A percentile compares a stretch with the other conserved stretches of the same genome.
These are phyloP conservation scores for Naumovozyma castellii DNA, from an alignment of 805 yeast genomes.

Conservation along the genomic window DNA sequence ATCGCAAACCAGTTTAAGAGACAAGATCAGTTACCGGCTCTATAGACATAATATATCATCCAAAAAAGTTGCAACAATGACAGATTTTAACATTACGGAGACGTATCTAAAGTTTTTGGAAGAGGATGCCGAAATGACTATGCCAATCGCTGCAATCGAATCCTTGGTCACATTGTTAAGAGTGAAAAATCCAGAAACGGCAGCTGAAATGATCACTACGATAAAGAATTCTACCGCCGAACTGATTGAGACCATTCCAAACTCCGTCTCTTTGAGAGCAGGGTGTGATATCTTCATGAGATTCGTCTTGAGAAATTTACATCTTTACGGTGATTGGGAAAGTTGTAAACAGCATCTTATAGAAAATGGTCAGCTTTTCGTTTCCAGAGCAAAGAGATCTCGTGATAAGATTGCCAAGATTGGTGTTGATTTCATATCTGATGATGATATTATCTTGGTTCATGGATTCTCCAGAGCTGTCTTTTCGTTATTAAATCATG, in stretches of 20 bases:
- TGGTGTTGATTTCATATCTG: conserved; percentile 84
- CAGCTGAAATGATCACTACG: conserved; percentile 80
- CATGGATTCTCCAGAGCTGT: conserved; percentile 93
- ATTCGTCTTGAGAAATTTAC: conserved; percentile 81
- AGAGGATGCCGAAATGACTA: conserved; percentile 93
- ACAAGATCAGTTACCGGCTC: too few relatives aligned
- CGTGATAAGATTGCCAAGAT: conserved; percentile 79
- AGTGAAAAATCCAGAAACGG: conserved; percentile 81
- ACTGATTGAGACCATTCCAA: conserved; percentile 70
- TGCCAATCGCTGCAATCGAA: conserved; percentile 99
- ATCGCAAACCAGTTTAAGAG: too few relatives aligned
- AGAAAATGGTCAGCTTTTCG: conserved; percentile 86
- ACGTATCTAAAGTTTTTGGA: conserved; percentile 71
- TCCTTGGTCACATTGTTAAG: conserved; percentile 75
- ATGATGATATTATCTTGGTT: conserved; percentile 82
- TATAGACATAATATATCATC: too few relatives aligned
- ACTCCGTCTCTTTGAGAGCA: conserved; percentile 88
- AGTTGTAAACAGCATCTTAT: conserved; percentile 80
- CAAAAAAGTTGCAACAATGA: too few relatives aligned
- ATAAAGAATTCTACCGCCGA: conserved; percentile 67
- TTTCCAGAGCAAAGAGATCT: conserved; percentile 83
- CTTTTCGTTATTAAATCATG: conserved; percentile 59
- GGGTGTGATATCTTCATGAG: conserved; percentile 96
- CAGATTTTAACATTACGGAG: conserved; percentile 64
- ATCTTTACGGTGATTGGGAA: conserved; percentile 86